A percentile compares a stretch with the other conserved stretches of the same genome.
phyloP scores from a whole-genome alignment of 768 basidiomycete species.

The Trametes cingulata region DNA sequence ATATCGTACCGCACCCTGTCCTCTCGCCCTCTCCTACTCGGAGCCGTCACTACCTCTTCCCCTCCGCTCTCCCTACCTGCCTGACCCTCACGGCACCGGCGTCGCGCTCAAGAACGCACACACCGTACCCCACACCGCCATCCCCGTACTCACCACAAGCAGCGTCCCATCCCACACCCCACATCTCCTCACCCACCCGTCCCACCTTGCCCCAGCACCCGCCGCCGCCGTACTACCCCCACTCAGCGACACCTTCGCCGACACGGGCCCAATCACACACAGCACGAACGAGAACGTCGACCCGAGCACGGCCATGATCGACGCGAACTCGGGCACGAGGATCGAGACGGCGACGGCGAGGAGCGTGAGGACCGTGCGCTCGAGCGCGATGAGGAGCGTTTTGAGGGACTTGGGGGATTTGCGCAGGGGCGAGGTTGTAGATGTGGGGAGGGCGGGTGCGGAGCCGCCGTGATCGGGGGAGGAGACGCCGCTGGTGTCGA shows the following conservation, averaged over 20 bases:
- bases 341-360: slow-evolving; percentile 72
- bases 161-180: slow-evolving; percentile 54
- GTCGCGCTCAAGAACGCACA: slow-evolving; percentile 54
- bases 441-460: slow-evolving; percentile 7
- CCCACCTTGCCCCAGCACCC: slow-evolving; percentile 48
- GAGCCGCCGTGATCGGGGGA: slow-evolving; percentile 16
- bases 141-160: slow-evolving; percentile 51
- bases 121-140: slow-evolving; percentile 79
- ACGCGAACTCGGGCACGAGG: slow-evolving; percentile 75
- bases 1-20: too few relatives aligned
- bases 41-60: not conserved
- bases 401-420: slow-evolving; percentile 37
- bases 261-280: slow-evolving; percentile 63
- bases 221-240: slow-evolving; percentile 53
- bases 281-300: slow-evolving; percentile 76
- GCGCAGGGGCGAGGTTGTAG: slow-evolving; percentile 24
- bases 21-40: too few relatives aligned
- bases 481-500: slow-evolving; percentile 43
- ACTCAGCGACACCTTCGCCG: slow-evolving; percentile 64
- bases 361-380: slow-evolving; percentile 58
- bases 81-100: slow-evolving; percentile 12
- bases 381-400: slow-evolving; percentile 46
- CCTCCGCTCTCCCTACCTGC: not conserved
- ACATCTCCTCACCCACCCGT: slow-evolving; percentile 41
- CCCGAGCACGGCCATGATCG: slow-evolving; percentile 88